Evolutionary conservation across 371 early-diverging fungal species (phyloP).

Genomic region (Circinella umbellata): DNA sequence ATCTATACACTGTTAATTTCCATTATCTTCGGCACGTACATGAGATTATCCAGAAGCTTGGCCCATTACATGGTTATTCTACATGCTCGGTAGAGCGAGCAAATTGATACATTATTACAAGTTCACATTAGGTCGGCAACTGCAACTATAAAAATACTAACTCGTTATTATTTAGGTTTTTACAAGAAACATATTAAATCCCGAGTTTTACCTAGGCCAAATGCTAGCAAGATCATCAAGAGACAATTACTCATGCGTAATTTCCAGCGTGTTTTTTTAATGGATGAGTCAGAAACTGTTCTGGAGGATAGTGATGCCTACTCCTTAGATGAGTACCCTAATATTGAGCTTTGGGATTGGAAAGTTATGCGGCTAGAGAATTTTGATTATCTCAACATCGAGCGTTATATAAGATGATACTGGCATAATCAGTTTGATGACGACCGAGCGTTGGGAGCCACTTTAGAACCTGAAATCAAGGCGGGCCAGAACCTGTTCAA

Average conservation of each 20-base stretch:
- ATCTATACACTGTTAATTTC: background rate
- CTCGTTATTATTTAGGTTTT: background rate
- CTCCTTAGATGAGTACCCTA: no score
- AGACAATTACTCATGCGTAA: background rate
- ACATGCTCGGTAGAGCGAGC: background rate
- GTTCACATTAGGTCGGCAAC: no score
- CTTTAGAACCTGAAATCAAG: background rate
- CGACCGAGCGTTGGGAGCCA: background rate
- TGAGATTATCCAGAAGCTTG: background rate
- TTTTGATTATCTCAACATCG: background rate
- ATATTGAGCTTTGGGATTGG: background rate
- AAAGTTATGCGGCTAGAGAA: background rate
- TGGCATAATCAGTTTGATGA: background rate
- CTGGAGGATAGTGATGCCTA: no score
- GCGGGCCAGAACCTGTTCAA: background rate
- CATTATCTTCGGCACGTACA: background rate
- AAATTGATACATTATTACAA: background rate
- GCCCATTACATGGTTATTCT: background rate
- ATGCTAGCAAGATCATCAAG: background rate
- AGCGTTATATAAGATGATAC: background rate
- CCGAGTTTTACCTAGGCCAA: background rate
- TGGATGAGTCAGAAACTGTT: background rate
- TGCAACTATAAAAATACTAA: no score
- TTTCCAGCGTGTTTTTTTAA: background rate
- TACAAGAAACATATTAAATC: background rate